Percentiles rank a stretch among this genome's conserved stretches.
Conservation (phyloP, 2,329 filamentous ascomycete species). For the Chaetomium strumarium region DNA sequence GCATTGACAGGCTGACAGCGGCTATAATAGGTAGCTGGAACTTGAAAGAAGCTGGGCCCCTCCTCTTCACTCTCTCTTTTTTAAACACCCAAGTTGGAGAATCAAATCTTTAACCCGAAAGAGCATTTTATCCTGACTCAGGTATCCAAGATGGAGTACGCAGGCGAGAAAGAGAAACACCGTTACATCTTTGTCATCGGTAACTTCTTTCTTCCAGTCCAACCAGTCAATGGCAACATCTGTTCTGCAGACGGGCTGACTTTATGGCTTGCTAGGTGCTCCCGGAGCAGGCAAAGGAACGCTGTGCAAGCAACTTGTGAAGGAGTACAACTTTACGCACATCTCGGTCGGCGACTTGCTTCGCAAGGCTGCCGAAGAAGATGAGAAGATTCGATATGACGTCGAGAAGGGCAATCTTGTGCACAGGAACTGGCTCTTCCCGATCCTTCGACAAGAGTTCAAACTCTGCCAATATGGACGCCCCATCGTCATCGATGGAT, state of each 20-base stretch:
- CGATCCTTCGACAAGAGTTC: neutral
- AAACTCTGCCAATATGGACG: neutral
- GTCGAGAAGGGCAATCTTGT: neutral
- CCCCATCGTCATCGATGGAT: conserved; percentile 11
- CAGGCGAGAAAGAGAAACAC: neutral
- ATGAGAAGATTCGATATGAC: neutral
- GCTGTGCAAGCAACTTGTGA: conserved; percentile 2
- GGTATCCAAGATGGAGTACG: neutral
- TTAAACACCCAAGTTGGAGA: neutral
- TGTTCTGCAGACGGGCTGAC: neutral
- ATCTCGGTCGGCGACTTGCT: conserved; percentile 15
- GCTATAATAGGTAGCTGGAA: too few relatives aligned
- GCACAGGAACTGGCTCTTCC: neutral
- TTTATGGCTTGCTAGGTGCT: neutral
- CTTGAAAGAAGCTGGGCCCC: neutral
- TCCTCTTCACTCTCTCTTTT: neutral
- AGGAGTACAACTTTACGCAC: conserved; percentile 2
- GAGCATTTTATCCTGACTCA: too few relatives aligned
- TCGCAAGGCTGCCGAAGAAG: neutral
- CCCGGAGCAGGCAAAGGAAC: conserved; percentile 16
- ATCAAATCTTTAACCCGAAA: neutral
- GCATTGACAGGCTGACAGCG: too few relatives aligned
- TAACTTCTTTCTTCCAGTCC: neutral
- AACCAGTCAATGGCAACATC: neutral
- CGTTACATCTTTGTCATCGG: conserved; percentile 9